These are phyloP conservation scores for Termitomyces sp. DNA, from an alignment of 768 basidiomycete genomes.

Conservation along the genomic window DNA sequence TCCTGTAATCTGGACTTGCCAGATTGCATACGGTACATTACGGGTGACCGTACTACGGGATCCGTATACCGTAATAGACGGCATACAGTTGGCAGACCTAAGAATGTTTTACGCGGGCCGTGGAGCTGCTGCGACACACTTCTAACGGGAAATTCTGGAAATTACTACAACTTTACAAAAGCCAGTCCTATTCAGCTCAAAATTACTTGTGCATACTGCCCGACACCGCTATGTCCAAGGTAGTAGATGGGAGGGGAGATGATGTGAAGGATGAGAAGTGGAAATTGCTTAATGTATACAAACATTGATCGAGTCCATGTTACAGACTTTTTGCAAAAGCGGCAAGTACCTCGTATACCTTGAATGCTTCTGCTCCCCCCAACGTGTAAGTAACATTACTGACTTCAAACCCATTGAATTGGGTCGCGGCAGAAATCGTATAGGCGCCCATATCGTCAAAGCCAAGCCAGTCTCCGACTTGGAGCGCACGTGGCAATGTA, in stretches of 20 bases:
- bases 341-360: conserved; percentile 48
- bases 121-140: too few species aligned
- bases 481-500: conserved; percentile 62
- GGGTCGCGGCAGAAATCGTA: conserved; percentile 92
- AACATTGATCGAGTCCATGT: too few species aligned
- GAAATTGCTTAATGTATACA: too few species aligned
- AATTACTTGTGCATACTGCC: too few species aligned
- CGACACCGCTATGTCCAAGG: too few species aligned
- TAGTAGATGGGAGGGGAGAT: too few species aligned
- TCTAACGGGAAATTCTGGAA: too few species aligned
- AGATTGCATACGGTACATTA: not conserved
- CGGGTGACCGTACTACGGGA: not conserved
- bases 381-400: conserved; percentile 75
- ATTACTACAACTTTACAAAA: too few species aligned
- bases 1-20: not conserved
- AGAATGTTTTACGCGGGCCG: too few species aligned
- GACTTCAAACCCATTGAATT: conserved; percentile 89
- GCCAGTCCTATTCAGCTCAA: too few species aligned
- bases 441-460: conserved; percentile 87
- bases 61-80: not conserved
- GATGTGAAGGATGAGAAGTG: too few species aligned
- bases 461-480: conserved; percentile 66
- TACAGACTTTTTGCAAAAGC: conserved; percentile 38
- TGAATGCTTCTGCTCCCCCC: conserved; percentile 49
- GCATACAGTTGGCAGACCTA: too few species aligned